Percentiles rank a stretch among this genome's conserved stretches.
phyloP scores from a whole-genome alignment of 345 rosid species.

The Viola odorata region DNA sequence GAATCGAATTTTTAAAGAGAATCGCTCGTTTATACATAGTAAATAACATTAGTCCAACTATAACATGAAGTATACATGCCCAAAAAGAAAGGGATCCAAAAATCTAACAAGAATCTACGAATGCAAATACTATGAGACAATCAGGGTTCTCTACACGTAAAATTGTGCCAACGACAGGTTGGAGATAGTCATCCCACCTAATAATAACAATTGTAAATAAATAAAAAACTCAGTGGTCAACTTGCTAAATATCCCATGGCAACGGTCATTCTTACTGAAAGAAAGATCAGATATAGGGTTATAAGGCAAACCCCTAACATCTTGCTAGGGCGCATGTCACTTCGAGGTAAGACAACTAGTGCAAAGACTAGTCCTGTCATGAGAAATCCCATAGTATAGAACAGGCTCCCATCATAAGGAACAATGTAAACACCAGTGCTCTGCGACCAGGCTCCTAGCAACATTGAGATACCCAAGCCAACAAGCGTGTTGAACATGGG shows the following conservation, averaged over 20 bases:
- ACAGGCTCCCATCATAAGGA: conserved; percentile 58
- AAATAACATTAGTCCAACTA: too few species aligned
- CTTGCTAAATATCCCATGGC: conserved; percentile 17
- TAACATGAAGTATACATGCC: too few species aligned
- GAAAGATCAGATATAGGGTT: conserved; percentile 36
- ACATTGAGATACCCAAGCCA: conserved; percentile 70
- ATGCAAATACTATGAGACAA: too few species aligned
- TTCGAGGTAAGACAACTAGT: conserved; percentile 49
- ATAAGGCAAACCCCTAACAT: conserved; percentile 44
- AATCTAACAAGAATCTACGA: too few species aligned
- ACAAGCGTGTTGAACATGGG: conserved; percentile 89
- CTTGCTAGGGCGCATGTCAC: conserved; percentile 69
- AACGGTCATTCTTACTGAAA: conserved; percentile 26
- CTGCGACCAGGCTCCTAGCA: conserved; percentile 12
- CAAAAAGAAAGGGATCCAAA: too few species aligned
- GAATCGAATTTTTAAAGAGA: too few species aligned
- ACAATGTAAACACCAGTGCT: conserved; percentile 13
- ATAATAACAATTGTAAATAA: too few species aligned
- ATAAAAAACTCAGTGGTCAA: too few species aligned
- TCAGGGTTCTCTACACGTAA: too few species aligned
- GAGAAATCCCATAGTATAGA: conserved; percentile 68
- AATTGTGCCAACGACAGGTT: too few species aligned
- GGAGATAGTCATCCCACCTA: too few species aligned
- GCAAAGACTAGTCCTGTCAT: conserved; percentile 56
- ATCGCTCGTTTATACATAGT: too few species aligned